Evolutionary conservation across 2,329 filamentous ascomycete genomes (phyloP).

Genomic region (Decorospora gaudefroyi): DNA sequence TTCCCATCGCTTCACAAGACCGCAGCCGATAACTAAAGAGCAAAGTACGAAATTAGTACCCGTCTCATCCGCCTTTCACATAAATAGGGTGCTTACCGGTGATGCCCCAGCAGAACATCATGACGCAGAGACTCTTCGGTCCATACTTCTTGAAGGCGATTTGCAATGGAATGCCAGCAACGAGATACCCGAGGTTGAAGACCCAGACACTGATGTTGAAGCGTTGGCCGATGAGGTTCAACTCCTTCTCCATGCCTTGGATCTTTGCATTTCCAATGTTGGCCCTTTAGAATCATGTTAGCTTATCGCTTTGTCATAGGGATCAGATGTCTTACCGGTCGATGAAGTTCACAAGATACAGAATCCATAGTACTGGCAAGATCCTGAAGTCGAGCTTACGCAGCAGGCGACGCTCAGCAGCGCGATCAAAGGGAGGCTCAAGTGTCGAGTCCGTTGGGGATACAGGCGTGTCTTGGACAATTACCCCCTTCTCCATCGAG

Average conservation of each 20-base stretch:
- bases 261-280: conserved; percentile 46
- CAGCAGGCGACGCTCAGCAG: conserved; percentile 32
- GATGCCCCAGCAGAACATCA: conserved; percentile 46
- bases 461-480: conserved; percentile 4
- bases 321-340: conserved; percentile 25
- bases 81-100: no score
- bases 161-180: conserved; percentile 43
- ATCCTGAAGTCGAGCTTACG: conserved; percentile 40
- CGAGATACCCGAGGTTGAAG: conserved; percentile 48
- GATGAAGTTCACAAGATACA: conserved; percentile 43
- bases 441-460: conserved; percentile 15
- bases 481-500: conserved; percentile 16
- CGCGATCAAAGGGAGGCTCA: conserved; percentile 26
- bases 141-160: conserved; percentile 44
- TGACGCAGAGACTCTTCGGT: conserved; percentile 39
- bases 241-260: conserved; percentile 43
- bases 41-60: no score
- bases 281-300: conserved; percentile 12
- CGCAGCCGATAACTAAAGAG: conserved; percentile 43
- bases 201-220: conserved; percentile 48
- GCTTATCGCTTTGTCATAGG: background rate
- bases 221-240: conserved; percentile 42
- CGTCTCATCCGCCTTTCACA: no score
- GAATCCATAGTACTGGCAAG: conserved; percentile 40
- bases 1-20: conserved; percentile 34